Conservation (phyloP, 345 rosid species). For the Limnanthes douglasii region DNA sequence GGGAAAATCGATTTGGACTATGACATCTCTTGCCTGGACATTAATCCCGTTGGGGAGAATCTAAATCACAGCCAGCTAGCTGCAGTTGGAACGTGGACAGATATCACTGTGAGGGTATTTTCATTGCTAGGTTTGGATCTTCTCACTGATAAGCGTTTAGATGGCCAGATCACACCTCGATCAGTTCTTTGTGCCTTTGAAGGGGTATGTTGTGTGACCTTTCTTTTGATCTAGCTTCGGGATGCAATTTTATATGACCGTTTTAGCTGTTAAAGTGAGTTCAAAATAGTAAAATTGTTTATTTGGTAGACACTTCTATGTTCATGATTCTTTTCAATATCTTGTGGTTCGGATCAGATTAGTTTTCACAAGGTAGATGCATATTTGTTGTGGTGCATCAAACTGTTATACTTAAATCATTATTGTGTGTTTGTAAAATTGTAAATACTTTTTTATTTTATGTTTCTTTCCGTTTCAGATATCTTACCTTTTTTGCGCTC, state of each 20-base stretch:
- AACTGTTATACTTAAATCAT: too few species aligned
- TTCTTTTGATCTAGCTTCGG: not conserved
- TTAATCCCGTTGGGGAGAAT: constrained; percentile 73
- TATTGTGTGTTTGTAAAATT: too few species aligned
- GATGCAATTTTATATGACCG: not conserved
- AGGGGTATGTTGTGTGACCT: constrained; percentile 47
- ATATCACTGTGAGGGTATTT: constrained; percentile 71
- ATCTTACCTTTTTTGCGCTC: constrained; percentile 87
- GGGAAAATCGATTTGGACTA: constrained; percentile 62
- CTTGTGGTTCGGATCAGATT: too few species aligned
- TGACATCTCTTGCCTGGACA: constrained; percentile 92
- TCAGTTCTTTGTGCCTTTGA: constrained; percentile 88
- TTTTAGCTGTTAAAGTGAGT: constrained; percentile 3
- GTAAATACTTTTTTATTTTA: not conserved
- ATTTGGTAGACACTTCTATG: not conserved
- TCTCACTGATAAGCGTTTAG: constrained; percentile 65
- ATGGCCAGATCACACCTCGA: constrained; percentile 94
- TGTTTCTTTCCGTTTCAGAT: constrained; percentile 30
- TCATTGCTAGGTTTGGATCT: constrained; percentile 72
- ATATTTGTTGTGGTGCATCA: too few species aligned
- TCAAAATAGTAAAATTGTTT: constrained; percentile 1
- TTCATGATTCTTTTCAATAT: too few species aligned
- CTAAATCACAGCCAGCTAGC: constrained; percentile 68
- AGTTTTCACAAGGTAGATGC: too few species aligned
- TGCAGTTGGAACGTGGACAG: constrained; percentile 99